Evolutionary conservation across 2,329 filamentous ascomycete genomes (phyloP), one percentile per base, ranked within the genome.

Genomic region (Macrophomina phaseolina): DNA sequence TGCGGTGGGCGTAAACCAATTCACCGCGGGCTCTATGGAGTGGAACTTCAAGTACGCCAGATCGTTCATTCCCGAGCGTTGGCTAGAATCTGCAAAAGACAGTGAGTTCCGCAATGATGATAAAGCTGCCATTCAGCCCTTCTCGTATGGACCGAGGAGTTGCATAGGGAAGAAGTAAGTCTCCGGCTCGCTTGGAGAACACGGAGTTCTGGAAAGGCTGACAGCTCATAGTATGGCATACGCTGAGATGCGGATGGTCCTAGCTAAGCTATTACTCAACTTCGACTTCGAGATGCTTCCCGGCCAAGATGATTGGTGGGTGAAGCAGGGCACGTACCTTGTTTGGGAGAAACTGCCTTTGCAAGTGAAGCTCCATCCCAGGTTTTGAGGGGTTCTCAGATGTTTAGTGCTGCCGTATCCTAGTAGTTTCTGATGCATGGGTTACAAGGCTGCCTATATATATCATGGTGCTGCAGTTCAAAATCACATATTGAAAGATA

Each of bases 81-180:
- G 81, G 80, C 64, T 80, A 3, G 73, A 71, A 0, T 70, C 73
- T 1, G 68, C 73, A n/a, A 53, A 70, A 72, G n/a, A 38, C 11
- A 65, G 65, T 66, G 5, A 60, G 34, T 76, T 76, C 60, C 18
- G 67, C 70, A 45, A 53, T 66, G 76, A 78, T 46, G 70, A 77
- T 32, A 76, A 73, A 46, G 72, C 71, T 7, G 80, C 72, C n/a
- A 66, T 82, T 11, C 78, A 83, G 18, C 73, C 81, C 0, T 85
- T 85, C 70, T 79, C 77, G 0, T 73, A 78, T 45, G 83, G 82
- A 0, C 74, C 80, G 0, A 73, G 82, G 32, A 74, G 78, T 51
- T 79, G 77, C 63, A 42, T 79, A 30, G 77, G 76, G 3, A 77
- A 76, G 68, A 77, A 77, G 76, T 77, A 71, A 68, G 75, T 73